Base-by-base conservation (phyloP, 2,329 filamentous ascomycete species). In the Orbilia quercus region DNA sequence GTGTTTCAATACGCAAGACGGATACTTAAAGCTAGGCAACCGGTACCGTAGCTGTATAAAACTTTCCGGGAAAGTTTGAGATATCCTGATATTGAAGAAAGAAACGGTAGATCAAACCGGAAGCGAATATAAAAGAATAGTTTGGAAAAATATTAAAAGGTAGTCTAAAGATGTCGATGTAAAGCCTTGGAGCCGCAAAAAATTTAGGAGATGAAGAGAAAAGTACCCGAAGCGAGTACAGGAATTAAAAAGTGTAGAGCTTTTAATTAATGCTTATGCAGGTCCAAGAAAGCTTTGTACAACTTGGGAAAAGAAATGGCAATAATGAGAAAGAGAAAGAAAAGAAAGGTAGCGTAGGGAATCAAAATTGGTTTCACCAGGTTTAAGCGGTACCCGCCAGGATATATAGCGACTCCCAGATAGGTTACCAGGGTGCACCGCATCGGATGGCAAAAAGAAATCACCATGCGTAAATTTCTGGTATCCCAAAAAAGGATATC, bases 281-380 rank as follows among this genome's bases (percentile, higher is more conserved):
- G 20, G 40, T 38, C 23, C 23, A 20, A 18, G 48, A 58, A 58
- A 60, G 40, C 51, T 66, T 51, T 66, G 42, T 50, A 57, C 54
- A 16, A 45, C 44, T 59, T 7, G 36, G 50, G 60, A 40, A 22
- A 16, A 16, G 16, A 36, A 51, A 31, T 20, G 44, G 18, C 6
- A 47, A 20, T 7, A 16, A 16, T 5, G 9, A 47, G 4, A 47
- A 47, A 22, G 18, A 28, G 14, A 14, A 16, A 36, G 18, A 14
- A 28, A 16, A 14, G 11, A 36, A 34, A 14, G 36, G 5, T 36
- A 7, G 63, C 63, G 36, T 59, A 53, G 18, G 25, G 44, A 59
- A 59, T 67, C 63, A 67, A 67, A 53, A 23, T 51, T 31, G 28
- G 45, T 59, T 57, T 67, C 54, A 51, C 31, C 7, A 38, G 16